Percentiles rank a stretch among this genome's conserved stretches.
These are phyloP conservation scores for Fusarium sterilihyphosum DNA, from an alignment of 2,329 filamentous ascomycete genomes.

Conservation along the genomic window DNA sequence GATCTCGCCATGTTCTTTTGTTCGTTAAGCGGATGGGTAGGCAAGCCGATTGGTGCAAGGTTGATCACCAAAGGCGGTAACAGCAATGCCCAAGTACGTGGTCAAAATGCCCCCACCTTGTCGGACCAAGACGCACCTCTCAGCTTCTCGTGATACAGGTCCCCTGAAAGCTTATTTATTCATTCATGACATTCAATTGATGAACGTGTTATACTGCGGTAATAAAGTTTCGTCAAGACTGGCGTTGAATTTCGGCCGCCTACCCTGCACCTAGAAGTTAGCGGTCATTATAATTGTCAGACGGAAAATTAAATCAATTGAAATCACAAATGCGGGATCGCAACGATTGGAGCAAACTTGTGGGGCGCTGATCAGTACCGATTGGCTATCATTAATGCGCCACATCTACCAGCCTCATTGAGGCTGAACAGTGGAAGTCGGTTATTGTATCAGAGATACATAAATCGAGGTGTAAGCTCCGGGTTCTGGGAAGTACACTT, in stretches of 20 bases:
- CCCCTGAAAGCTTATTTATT: neutral
- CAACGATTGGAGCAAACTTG: too few relatives aligned
- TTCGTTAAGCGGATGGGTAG: too few relatives aligned
- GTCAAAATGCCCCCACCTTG: too few relatives aligned
- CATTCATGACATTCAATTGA: neutral
- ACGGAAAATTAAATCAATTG: neutral
- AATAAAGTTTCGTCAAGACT: neutral
- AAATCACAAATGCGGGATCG: neutral
- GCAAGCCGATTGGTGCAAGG: too few relatives aligned
- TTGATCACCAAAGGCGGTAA: too few relatives aligned
- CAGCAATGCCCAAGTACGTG: too few relatives aligned
- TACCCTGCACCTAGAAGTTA: neutral
- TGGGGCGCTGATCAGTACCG: too few relatives aligned
- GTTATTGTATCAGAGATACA: neutral
- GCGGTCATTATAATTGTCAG: neutral
- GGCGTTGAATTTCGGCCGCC: neutral
- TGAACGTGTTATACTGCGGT: rapidly evolving
- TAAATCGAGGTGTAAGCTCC: neutral
- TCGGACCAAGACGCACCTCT: too few relatives aligned
- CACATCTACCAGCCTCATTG: neutral
- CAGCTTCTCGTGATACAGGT: too few relatives aligned
- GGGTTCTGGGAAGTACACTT: neutral
- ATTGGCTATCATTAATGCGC: too few relatives aligned
- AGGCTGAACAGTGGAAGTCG: neutral
- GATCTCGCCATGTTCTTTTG: too few relatives aligned